Evolutionary conservation across 306 rosid species (phyloP).

Genomic region (Styphnolobium japonicum): DNA sequence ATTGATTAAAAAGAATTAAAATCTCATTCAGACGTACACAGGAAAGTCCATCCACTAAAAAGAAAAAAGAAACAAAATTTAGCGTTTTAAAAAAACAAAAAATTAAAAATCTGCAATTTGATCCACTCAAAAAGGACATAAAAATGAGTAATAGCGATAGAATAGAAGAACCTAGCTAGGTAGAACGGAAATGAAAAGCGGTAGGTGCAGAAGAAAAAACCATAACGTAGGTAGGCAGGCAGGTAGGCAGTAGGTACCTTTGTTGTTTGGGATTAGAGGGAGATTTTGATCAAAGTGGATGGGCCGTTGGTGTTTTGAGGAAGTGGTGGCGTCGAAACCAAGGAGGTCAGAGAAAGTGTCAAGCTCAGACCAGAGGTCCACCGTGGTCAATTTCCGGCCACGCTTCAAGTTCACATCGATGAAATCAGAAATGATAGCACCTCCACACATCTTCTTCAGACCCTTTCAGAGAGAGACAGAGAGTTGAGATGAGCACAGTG

Average conservation of each 20-base stretch:
- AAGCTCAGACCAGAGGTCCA: conserved; percentile 48
- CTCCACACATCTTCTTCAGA: conserved; percentile 87
- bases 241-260: neutral
- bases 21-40: too few relatives aligned
- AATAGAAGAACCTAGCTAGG: too few relatives aligned
- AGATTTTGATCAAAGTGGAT: neutral
- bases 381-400: conserved; percentile 22
- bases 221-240: too few relatives aligned
- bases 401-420: conserved; percentile 23
- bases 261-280: neutral
- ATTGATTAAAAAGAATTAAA: too few relatives aligned
- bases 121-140: too few relatives aligned
- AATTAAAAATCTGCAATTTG: too few relatives aligned
- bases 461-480: neutral
- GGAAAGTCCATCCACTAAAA: too few relatives aligned
- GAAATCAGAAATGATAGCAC: conserved; percentile 64
- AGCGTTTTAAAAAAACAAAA: too few relatives aligned
- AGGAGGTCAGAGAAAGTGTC: conserved; percentile 45
- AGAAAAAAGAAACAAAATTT: too few relatives aligned
- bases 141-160: too few relatives aligned
- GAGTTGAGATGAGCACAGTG: neutral
- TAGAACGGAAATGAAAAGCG: neutral
- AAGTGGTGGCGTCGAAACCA: conserved; percentile 21
- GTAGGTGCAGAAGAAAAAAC: neutral
- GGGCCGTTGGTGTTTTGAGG: neutral